These are phyloP conservation scores for Fusarium austroafricanum DNA, from an alignment of 2,329 filamentous ascomycete species.

Conservation along the genomic window DNA sequence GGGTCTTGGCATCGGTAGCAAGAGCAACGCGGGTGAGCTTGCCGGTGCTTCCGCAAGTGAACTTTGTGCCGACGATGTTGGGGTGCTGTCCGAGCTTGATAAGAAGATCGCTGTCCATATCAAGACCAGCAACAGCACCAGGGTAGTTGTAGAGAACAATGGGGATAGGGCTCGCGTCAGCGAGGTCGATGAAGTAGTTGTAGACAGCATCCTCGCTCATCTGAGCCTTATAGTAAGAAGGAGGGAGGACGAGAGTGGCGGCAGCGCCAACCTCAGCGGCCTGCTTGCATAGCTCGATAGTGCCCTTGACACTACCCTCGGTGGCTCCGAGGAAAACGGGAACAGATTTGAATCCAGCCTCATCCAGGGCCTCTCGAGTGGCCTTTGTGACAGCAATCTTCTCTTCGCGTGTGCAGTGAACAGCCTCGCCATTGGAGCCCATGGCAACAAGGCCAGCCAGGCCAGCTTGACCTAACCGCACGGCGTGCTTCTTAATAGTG, in stretches of 20 bases:
- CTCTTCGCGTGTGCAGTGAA: slow-evolving; percentile 83
- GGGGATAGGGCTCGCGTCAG: slow-evolving; percentile 80
- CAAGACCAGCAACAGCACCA: slow-evolving; percentile 85
- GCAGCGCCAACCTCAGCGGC: slow-evolving; percentile 78
- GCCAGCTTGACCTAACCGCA: slow-evolving; percentile 80
- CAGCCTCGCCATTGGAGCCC: slow-evolving; percentile 92
- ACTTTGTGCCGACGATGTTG: slow-evolving; percentile 90
- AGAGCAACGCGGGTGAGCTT: slow-evolving; percentile 86
- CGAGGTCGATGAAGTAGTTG: slow-evolving; percentile 80
- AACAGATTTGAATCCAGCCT: slow-evolving; percentile 78
- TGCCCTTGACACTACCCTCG: slow-evolving; percentile 83
- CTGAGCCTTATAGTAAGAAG: slow-evolving; percentile 83
- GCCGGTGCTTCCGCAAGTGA: slow-evolving; percentile 91
- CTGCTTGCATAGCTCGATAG: slow-evolving; percentile 78
- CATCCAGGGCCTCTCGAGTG: slow-evolving; percentile 84
- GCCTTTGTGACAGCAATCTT: slow-evolving; percentile 80
- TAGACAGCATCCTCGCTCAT: slow-evolving; percentile 80
- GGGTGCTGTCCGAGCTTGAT: slow-evolving; percentile 82
- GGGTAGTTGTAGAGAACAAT: slow-evolving; percentile 92
- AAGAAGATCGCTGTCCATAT: slow-evolving; percentile 89
- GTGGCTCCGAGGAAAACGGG: slow-evolving; percentile 86
- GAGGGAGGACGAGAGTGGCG: slow-evolving; percentile 82
- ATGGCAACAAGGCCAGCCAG: slow-evolving; percentile 86
- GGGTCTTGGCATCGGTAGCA: slow-evolving; percentile 77
- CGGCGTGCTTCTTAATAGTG: slow-evolving; percentile 82